Evolutionary conservation across 495 filamentous ascomycete species (phyloP), one percentile per base, ranked within the genome.

Genomic region (Lophiotrema nucula): DNA sequence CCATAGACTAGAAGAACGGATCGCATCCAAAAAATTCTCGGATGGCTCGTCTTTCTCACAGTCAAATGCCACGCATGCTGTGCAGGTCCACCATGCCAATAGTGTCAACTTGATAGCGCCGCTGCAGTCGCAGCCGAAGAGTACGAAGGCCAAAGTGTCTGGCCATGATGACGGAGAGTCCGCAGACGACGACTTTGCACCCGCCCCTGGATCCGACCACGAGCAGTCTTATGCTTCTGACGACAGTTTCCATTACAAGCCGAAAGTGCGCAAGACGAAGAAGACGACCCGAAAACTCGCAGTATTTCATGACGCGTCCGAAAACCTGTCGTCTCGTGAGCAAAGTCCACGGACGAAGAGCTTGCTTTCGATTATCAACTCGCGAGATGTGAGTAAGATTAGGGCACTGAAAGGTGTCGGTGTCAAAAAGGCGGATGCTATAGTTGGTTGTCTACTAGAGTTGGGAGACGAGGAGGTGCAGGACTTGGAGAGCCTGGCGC

Each of bases 351-450:
- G 85, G 4, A 88, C 88, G 3, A 74, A 77, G 60, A 81, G 84
- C 47, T 68, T 98, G 8, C 77, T 98, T 2, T 78, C 82, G 13
- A 88, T 97, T 64, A 84, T 98, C 72, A 98, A 98, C 71, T 89
- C 86, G 1, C 79, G 88, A 13, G 88, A 97, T 58, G 71, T 90
- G 5, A 77, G 73, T 26, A 78, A 79, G 67, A 87, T 88, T 60
- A 79, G 78, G 53, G 62, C 79, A 16, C 70, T 97, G n/a, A 89
- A 88, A 67, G 85, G 84, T 6, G 77, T 88, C 15, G 84, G 84
- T 0, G 74, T 78, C 4, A 87, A 87, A 74, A 83, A 81, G 66
- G 84, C 84, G 0, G 76, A 80, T 64, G 83, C 84, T 48, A 73
- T 88, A 54, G 79, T 87, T 13, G 75, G 81, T 37, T 76, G 75